These are phyloP conservation scores for Trypanosoma mega DNA, from an alignment of 208 protist genomes.

Conservation along the genomic window DNA sequence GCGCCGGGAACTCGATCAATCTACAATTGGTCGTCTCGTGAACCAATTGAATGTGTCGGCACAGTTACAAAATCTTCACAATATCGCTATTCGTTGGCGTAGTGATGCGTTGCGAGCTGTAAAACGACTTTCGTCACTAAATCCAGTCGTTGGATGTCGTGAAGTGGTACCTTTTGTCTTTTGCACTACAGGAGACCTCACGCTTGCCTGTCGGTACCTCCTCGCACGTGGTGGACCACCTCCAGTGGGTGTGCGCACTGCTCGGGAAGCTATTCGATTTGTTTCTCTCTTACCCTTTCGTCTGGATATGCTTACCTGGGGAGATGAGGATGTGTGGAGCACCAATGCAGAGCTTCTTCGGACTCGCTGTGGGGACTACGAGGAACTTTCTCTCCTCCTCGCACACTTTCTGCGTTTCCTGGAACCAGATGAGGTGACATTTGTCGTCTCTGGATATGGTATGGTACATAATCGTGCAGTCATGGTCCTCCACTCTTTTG, in stretches of 20 bases:
- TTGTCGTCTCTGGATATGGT: constrained; percentile 57
- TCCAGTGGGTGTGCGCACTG: constrained; percentile 42
- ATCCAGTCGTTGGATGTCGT: constrained; percentile 50
- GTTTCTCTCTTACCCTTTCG: constrained; percentile 69
- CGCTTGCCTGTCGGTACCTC: constrained; percentile 72
- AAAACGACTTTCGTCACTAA: constrained; percentile 51
- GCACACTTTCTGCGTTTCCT: constrained; percentile 72
- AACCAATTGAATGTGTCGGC: constrained; percentile 46
- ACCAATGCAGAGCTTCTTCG: constrained; percentile 75
- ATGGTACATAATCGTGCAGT: constrained; percentile 56
- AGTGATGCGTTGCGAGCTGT: constrained; percentile 32
- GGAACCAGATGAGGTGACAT: constrained; percentile 49
- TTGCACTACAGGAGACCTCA: constrained; percentile 69
- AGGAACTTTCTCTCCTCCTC: constrained; percentile 78
- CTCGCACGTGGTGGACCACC: constrained; percentile 62
- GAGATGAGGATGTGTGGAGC: constrained; percentile 67
- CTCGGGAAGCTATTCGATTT: constrained; percentile 76
- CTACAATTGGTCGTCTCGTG: constrained; percentile 36
- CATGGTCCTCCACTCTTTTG: constrained; percentile 67
- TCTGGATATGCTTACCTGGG: constrained; percentile 59
- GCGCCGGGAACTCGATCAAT: constrained; percentile 27
- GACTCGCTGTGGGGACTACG: constrained; percentile 62
- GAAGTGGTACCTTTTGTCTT: constrained; percentile 72
- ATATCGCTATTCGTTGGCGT: constrained; percentile 59
- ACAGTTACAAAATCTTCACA: constrained; percentile 62